phyloP scores from a whole-genome alignment of 2,329 filamentous ascomycete species.

The Aspergillus sojae region DNA sequence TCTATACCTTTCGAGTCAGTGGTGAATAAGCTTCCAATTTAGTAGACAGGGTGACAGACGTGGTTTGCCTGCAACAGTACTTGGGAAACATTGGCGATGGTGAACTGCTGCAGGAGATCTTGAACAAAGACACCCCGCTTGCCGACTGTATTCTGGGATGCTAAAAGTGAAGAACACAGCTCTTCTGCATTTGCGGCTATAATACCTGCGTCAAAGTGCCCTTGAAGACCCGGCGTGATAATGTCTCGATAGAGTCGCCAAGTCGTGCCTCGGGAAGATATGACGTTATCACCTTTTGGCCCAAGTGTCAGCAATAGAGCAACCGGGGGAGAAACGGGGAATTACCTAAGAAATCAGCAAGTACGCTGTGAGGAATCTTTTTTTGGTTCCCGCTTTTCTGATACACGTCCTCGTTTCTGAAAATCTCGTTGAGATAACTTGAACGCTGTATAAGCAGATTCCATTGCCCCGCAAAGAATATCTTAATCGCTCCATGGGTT shows the following conservation, averaged over 20 bases:
- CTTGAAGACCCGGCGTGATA: neutral
- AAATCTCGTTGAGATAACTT: constrained; percentile 39
- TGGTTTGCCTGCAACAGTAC: neutral
- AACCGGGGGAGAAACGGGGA: constrained; percentile 25
- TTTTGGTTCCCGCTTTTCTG: constrained; percentile 24
- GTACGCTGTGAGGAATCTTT: constrained; percentile 40
- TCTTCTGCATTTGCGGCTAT: neutral
- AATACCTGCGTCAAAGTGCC: neutral
- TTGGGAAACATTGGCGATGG: neutral
- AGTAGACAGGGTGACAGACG: neutral
- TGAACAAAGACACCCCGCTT: neutral
- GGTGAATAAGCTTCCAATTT: rapidly evolving
- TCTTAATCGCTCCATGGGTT: constrained; percentile 44
- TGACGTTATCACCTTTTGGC: constrained; percentile 22
- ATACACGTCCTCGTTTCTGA: constrained; percentile 22
- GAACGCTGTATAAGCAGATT: neutral
- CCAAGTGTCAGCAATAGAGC: neutral
- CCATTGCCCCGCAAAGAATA: constrained; percentile 31
- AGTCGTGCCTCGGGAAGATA: constrained; percentile 34
- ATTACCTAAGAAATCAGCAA: constrained; percentile 37
- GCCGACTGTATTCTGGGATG: neutral
- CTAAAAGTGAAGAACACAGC: neutral
- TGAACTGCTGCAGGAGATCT: neutral
- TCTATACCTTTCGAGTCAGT: neutral
- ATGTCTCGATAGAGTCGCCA: constrained; percentile 35